Evolutionary conservation across 176 grass and related monocot species (phyloP), one percentile per base, ranked within the genome.

Genomic region (Carex kokanica): DNA sequence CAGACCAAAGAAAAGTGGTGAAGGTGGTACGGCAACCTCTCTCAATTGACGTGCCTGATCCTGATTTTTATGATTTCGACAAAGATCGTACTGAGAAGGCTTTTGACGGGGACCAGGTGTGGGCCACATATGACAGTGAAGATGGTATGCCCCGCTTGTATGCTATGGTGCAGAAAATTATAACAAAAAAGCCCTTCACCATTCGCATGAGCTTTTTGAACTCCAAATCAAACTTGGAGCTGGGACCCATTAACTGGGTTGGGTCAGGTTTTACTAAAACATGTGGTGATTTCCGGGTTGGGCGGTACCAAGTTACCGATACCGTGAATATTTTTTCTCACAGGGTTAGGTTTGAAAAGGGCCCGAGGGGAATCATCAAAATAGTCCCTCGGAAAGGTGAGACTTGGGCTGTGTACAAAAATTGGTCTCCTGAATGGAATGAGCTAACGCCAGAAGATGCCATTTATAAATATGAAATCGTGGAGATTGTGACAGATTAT

Each of bases 311-410:
- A 74, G 83, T 90, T 60, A 84, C 59, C 57, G 91, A 93, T 78
- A 93, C 91, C 61, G 83, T 90, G 25, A 93, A 93, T 85, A 93
- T 93, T 23, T 93, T 93, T 64, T 93, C 91, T 38, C 91, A 93
- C 54, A 90, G 75, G 83, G 86, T 93, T 77, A 86, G 27, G 38
- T 93, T 81, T 81, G 89, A 62, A 67, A 93, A 93, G 53, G 88
- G 88, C 14, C 86, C 88, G 27, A 81, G 91, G 0, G 91, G 88
- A 68, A 88, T 90, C 86, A 78, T 93, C 61, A 93, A 59, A 85
- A 93, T 90, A 71, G 24, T 88, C 41, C 91, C 91, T 32, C 72
- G 80, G 81, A 93, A 93, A 86, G 91, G 91, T 59, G 91, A 93
- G 57, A 90, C 85, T 1, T 93, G 91, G 91, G 91, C 88, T 62